Base-by-base conservation (phyloP, 2,329 filamentous ascomycete species). In the Hymenoscyphus salicellus region DNA sequence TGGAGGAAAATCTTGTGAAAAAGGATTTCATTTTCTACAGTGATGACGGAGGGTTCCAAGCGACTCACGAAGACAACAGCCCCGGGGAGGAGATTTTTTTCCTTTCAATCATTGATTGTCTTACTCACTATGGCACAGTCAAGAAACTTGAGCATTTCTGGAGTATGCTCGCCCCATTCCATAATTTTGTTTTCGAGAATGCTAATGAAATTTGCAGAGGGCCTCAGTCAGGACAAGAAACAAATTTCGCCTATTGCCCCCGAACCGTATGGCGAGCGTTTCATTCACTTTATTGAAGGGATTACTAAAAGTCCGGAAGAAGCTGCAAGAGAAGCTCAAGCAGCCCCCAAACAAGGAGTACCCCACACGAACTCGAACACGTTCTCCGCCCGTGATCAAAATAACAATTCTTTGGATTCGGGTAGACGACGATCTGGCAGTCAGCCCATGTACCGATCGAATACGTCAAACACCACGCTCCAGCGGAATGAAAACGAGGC, bases 141-240 rank as follows among this genome's bases (percentile, higher is more conserved):
- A 99, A 99, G 80, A 94, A 95, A 75, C 86, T 94, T 67, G 95
- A 99, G 78, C 89, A 98, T 78, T 95, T 98, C 79, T 95, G 93
- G 89, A 99, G 74, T 75, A 68, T 69, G 38, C 41, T 55, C 17
- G 7, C 8, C 16, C 41, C 33, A 10, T 11, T 17, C 30, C 20
- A 26, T 36, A 10, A 30, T 38, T n/a, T 32, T 30, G 1, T n/a
- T 55, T 23, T 46, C 14, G 49, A 23, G 28, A 56, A 20, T 59
- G 16, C 72, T 74, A 69, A 75, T 46, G 28, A 30, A n/a, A 36
- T 23, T 17, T 30, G 68, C 55, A 75, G 74, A 99, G 81, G 94
- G 95, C 43, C 81, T 98, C 65, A 92, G 89, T 2, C 86, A 88
- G 72, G 91, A 95, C 72, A 89, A 92, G 72, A 87, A 86, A 38